Conservation (phyloP, 495 filamentous ascomycete genomes). For the Copromyces sp. region DNA sequence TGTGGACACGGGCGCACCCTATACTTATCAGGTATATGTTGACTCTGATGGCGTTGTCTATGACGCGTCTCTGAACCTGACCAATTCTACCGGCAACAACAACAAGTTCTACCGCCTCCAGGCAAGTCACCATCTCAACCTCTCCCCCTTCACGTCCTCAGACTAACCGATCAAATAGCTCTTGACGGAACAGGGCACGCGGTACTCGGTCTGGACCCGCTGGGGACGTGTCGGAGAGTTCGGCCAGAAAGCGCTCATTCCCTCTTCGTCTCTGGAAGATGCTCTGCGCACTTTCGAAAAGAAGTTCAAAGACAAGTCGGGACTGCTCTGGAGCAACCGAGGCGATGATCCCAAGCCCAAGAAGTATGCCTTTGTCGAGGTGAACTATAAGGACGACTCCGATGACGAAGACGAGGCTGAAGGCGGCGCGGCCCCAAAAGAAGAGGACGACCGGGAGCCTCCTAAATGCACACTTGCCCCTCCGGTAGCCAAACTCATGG, state of each 20-base stretch:
- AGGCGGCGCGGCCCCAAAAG: constrained; percentile 16
- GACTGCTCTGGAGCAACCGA: constrained; percentile 56
- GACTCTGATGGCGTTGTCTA: constrained; percentile 52
- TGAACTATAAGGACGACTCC: constrained; percentile 50
- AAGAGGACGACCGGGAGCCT: constrained; percentile 23
- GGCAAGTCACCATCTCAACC: constrained; percentile 14
- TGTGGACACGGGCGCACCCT: constrained; percentile 32
- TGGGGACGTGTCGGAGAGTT: constrained; percentile 73
- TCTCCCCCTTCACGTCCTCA: background rate
- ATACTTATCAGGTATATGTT: constrained; percentile 48
- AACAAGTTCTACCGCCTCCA: constrained; percentile 71
- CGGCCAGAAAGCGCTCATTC: constrained; percentile 47
- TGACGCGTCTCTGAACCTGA: constrained; percentile 53
- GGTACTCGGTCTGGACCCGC: constrained; percentile 52
- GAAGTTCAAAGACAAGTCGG: constrained; percentile 74
- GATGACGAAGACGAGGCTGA: constrained; percentile 51
- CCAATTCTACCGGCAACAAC: constrained; percentile 48
- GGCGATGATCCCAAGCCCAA: constrained; percentile 44
- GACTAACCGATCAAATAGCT: constrained; percentile 20
- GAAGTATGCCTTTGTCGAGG: constrained; percentile 74
- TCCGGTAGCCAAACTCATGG: constrained; percentile 55
- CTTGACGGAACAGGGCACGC: constrained; percentile 13
- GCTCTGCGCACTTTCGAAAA: constrained; percentile 52
- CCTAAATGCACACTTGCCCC: constrained; percentile 45
- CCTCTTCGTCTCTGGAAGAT: constrained; percentile 24